phyloP scores from a whole-genome alignment of 2,329 filamentous ascomycete genomes.

The Colletotrichum theobromicola region DNA sequence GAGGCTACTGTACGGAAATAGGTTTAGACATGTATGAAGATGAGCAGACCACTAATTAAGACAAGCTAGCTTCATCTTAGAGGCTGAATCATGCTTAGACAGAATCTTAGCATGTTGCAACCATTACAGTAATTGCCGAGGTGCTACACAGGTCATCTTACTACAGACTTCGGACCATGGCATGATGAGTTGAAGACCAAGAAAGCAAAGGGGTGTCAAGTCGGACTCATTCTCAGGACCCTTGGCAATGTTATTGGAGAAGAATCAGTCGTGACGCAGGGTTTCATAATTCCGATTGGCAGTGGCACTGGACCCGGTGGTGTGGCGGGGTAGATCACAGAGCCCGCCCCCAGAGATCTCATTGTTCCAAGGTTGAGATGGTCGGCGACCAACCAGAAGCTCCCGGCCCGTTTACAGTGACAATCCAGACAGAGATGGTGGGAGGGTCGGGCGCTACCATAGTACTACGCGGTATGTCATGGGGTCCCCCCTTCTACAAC shows the following conservation, averaged over 20 bases:
- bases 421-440: not conserved
- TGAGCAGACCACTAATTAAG: not conserved
- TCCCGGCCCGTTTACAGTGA: not conserved
- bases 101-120: not conserved
- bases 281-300: not conserved
- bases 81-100: not conserved
- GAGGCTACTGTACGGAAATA: not conserved
- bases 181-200: too few species aligned
- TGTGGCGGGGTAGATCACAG: not conserved
- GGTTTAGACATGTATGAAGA: not conserved
- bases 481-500: not conserved
- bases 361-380: not conserved
- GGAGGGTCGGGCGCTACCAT: not conserved
- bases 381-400: constrained; percentile 8
- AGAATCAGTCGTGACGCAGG: not conserved
- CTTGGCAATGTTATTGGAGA: not conserved
- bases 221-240: not conserved
- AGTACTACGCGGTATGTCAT: too few species aligned
- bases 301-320: not conserved
- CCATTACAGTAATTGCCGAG: not conserved
- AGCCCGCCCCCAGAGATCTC: not conserved
- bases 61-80: not conserved
- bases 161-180: not conserved
- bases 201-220: too few species aligned
- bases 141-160: not conserved